Conservation (phyloP, 129 eudicot species). For the Ambrosia artemisiifolia region DNA sequence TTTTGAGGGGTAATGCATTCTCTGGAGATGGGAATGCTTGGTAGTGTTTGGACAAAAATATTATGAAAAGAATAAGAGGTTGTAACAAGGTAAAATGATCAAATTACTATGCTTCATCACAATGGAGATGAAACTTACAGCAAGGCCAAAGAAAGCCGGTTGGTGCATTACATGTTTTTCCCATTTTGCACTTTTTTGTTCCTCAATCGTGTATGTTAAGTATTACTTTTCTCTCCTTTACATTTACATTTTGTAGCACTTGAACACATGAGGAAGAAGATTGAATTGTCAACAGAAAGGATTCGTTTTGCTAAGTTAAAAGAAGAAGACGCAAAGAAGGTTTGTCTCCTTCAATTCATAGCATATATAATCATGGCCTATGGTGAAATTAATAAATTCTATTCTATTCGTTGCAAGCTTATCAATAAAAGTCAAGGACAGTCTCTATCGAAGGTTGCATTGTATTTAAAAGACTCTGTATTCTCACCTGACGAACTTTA, state of each 20-base stretch:
- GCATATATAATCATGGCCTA: neutral
- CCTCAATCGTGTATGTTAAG: neutral
- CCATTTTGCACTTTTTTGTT: neutral
- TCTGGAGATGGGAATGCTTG: neutral
- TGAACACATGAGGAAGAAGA: constrained; percentile 96
- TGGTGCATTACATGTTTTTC: constrained; percentile 16
- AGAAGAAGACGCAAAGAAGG: constrained; percentile 86
- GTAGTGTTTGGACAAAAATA: neutral
- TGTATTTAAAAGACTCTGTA: too few species aligned
- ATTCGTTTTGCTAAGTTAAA: constrained; percentile 74
- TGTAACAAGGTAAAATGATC: too few species aligned
- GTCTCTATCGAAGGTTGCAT: too few species aligned
- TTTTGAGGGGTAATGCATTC: neutral
- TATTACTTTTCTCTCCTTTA: constrained; percentile 16
- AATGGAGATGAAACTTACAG: constrained; percentile 93
- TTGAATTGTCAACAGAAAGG: constrained; percentile 84
- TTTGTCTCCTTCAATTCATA: constrained; percentile 23
- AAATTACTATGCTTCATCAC: too few species aligned
- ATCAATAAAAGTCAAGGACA: too few species aligned
- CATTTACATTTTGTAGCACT: constrained; percentile 53
- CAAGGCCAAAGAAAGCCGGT: constrained; percentile 99
- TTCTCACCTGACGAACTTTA: too few species aligned
- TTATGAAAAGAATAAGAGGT: neutral
- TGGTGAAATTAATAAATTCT: constrained; percentile 1
- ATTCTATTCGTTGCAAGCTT: constrained; percentile 51